phyloP scores from a whole-genome alignment of 495 filamentous ascomycete genomes.

The Aspergillus bertholletiae region DNA sequence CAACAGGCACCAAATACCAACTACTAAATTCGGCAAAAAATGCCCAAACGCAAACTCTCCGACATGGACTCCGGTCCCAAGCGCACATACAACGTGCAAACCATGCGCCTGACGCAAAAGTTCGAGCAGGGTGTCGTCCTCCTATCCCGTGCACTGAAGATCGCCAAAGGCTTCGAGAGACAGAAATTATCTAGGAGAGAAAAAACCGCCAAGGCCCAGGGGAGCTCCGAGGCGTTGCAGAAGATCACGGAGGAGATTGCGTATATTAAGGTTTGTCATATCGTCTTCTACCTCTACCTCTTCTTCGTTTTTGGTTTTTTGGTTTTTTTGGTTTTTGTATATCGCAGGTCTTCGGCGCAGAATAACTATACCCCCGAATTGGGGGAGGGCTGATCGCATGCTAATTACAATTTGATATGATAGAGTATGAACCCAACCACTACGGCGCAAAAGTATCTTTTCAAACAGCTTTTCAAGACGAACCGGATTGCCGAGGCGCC shows the following conservation, averaged over 20 bases:
- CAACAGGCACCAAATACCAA: not conserved
- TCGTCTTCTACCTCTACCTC: too few species aligned
- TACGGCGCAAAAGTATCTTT: conserved; percentile 66
- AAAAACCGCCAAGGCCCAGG: conserved; percentile 57
- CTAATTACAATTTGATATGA: too few species aligned
- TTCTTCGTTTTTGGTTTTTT: too few species aligned
- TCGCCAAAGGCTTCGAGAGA: conserved; percentile 81
- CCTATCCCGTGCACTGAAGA: conserved; percentile 68
- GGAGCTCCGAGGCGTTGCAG: conserved; percentile 33
- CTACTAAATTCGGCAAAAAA: conserved; percentile 9
- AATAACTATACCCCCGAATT: too few species aligned
- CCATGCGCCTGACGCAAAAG: conserved; percentile 45
- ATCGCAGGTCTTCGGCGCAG: too few species aligned
- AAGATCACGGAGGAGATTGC: conserved; percentile 70
- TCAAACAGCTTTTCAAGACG: conserved; percentile 69
- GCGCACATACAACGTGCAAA: conserved; percentile 31
- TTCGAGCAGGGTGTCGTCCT: conserved; percentile 56
- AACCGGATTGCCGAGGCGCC: conserved; percentile 62
- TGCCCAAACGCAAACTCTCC: conserved; percentile 48
- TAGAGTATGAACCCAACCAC: conserved; percentile 61
- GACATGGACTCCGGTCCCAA: conserved; percentile 21
- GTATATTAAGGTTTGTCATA: conserved; percentile 62
- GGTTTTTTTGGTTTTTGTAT: too few species aligned
- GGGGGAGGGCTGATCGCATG: too few species aligned
- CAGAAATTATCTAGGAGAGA: conserved; percentile 79